Evolutionary conservation across 192 early-diverging fungal species (phyloP).

Genomic region (Anaeromyces robustus): DNA sequence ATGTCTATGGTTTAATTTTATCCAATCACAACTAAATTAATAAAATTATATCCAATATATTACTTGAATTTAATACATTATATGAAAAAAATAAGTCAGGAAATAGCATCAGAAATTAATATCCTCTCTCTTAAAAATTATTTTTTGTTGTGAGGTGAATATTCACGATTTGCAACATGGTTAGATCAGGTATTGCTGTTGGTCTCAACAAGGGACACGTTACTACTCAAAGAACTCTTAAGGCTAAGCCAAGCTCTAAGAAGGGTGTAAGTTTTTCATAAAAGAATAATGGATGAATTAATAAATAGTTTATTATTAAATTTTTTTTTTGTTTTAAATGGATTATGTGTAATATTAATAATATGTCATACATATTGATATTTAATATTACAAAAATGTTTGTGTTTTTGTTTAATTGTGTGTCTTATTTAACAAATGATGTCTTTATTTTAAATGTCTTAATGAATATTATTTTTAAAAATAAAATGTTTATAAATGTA

Average conservation of each 20-base stretch:
- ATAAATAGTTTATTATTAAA: too few species aligned
- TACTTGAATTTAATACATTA: neutral
- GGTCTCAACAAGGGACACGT: constrained; percentile 91
- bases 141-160: neutral
- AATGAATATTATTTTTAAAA: too few species aligned
- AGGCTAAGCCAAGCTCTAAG: constrained; percentile 52
- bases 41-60: neutral
- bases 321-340: too few species aligned
- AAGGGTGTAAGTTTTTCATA: constrained; percentile 59
- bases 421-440: too few species aligned
- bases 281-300: neutral
- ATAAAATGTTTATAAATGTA: too few species aligned
- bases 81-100: neutral
- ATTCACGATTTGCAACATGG: neutral
- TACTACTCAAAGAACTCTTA: constrained; percentile 54
- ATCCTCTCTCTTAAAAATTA: neutral
- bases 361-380: too few species aligned
- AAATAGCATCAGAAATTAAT: neutral
- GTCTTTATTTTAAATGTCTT: too few species aligned
- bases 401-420: too few species aligned
- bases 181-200: constrained; percentile 68
- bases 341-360: too few species aligned
- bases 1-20: neutral
- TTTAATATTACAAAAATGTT: too few species aligned
- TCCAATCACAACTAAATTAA: neutral